These are phyloP conservation scores for Ceratocystis cubensis DNA, from an alignment of 2,329 filamentous ascomycete genomes.

Conservation along the genomic window DNA sequence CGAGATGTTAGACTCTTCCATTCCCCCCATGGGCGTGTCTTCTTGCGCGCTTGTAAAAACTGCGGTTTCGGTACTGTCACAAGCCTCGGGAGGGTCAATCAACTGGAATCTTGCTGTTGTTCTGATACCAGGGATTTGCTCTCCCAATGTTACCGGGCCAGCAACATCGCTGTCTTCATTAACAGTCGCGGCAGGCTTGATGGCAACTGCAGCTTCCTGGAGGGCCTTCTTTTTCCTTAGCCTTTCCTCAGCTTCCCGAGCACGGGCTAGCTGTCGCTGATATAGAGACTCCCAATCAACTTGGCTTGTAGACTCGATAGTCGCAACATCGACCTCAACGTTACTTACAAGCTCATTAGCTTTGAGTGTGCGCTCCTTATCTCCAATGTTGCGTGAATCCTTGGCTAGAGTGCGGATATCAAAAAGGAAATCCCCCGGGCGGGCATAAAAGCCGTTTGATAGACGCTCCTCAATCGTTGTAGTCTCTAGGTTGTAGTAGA, in stretches of 20 bases:
- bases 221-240: constrained; percentile 43
- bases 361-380: constrained; percentile 69
- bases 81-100: constrained; percentile 27
- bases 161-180: constrained; percentile 40
- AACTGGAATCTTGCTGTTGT: constrained; percentile 46
- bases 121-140: constrained; percentile 44
- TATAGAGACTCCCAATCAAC: constrained; percentile 77
- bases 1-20: constrained; percentile 36
- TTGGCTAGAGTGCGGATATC: constrained; percentile 77
- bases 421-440: constrained; percentile 75
- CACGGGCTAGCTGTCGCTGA: constrained; percentile 55
- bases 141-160: constrained; percentile 50
- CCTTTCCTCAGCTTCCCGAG: constrained; percentile 46
- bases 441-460: constrained; percentile 90
- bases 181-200: not conserved
- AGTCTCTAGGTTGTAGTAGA: constrained; percentile 90
- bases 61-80: constrained; percentile 36
- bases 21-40: constrained; percentile 51
- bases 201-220: not conserved
- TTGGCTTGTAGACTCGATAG: constrained; percentile 54
- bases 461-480: constrained; percentile 90
- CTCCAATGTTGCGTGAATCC: constrained; percentile 71
- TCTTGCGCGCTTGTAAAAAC: constrained; percentile 40
- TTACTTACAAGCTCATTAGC: constrained; percentile 87
- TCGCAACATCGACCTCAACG: constrained; percentile 82